A percentile compares a stretch with the other conserved stretches of the same genome.
phyloP scores from a whole-genome alignment of 805 yeast genomes.

The Nakazawaea sp. region DNA sequence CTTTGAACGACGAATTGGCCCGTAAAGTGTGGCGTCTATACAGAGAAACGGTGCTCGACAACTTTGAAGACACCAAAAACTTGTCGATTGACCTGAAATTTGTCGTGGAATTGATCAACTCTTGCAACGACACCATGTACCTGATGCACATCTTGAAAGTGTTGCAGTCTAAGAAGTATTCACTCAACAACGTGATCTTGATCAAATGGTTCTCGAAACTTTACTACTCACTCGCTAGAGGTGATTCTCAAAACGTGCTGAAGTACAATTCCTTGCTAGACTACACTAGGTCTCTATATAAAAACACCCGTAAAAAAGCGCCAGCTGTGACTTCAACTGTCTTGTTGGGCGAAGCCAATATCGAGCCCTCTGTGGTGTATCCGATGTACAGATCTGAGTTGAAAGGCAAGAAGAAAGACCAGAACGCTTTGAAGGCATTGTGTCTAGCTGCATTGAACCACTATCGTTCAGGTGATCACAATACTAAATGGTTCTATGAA shows the following conservation, averaged over 20 bases:
- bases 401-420: background rate
- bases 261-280: background rate
- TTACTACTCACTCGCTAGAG: background rate
- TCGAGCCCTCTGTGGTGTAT: slow-evolving; percentile 3
- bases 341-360: slow-evolving; percentile 8
- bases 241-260: background rate
- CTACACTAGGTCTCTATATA: slow-evolving; percentile 5
- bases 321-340: slow-evolving; percentile 4
- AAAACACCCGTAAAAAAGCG: background rate
- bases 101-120: slow-evolving; percentile 1
- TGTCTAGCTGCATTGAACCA: slow-evolving; percentile 2
- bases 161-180: background rate
- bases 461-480: background rate
- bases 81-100: slow-evolving; percentile 4
- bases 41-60: background rate
- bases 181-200: slow-evolving; percentile 1
- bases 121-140: background rate
- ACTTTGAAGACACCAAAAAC: background rate
- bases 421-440: slow-evolving; percentile 4
- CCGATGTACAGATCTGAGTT: slow-evolving; percentile 2
- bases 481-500: slow-evolving; percentile 2
- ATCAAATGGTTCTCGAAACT: slow-evolving; percentile 1
- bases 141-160: slow-evolving; percentile 1
- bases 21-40: slow-evolving; percentile 3
- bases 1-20: background rate